phyloP scores from a whole-genome alignment of 306 rosid genomes.

The Glycine tomentella region DNA sequence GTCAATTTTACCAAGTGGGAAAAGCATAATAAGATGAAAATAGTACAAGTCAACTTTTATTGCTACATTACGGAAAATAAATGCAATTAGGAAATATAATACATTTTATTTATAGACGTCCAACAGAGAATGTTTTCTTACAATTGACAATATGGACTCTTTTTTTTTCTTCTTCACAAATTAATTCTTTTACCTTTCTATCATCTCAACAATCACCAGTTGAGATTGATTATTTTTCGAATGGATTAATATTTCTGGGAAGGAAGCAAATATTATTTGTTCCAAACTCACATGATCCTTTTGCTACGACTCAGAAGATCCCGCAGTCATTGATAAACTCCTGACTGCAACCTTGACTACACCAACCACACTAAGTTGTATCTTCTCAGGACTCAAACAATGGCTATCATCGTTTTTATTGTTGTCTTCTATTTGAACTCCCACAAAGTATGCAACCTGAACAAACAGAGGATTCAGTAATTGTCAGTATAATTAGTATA shows the following conservation, averaged over 20 bases:
- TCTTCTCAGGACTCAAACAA: conserved; percentile 73
- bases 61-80: background rate
- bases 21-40: background rate
- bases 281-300: conserved; percentile 22
- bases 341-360: conserved; percentile 84
- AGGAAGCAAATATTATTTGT: background rate
- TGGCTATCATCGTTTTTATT: conserved; percentile 47
- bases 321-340: conserved; percentile 75
- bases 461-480: conserved; percentile 22
- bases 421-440: conserved; percentile 81
- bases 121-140: conserved; percentile 36
- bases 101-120: conserved; percentile 27
- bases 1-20: no score
- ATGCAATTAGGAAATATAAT: no score
- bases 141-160: conserved; percentile 34
- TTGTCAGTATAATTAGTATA: background rate
- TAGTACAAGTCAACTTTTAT: conserved; percentile 12
- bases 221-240: conserved; percentile 35
- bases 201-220: conserved; percentile 48
- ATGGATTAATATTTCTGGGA: conserved; percentile 1
- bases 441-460: conserved; percentile 92
- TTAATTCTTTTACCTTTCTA: conserved; percentile 24
- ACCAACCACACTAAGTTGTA: conserved; percentile 83
- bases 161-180: conserved; percentile 21
- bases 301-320: conserved; percentile 63